Conservation (phyloP, 129 eudicot genomes). For the Mikania micrantha region DNA sequence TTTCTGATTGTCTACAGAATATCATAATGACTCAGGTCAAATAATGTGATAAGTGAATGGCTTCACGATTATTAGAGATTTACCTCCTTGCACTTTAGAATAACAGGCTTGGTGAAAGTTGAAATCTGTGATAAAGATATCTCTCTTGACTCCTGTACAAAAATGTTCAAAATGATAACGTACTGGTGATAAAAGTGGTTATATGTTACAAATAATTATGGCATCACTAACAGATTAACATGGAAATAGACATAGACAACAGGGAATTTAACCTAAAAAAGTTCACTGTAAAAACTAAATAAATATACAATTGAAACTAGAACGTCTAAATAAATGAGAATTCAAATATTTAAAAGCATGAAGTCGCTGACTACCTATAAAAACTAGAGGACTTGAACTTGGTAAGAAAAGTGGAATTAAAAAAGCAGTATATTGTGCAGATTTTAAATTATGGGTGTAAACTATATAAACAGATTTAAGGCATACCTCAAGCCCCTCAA, state of each 20-base stretch:
- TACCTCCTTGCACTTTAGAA: conserved; percentile 84
- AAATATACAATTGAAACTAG: neutral
- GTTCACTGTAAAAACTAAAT: neutral
- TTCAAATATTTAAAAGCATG: neutral
- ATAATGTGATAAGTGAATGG: neutral
- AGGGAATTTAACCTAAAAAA: neutral
- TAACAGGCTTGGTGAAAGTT: conserved; percentile 55
- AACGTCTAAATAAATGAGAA: neutral
- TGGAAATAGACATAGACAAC: neutral
- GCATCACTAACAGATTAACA: neutral
- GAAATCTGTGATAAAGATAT: conserved; percentile 74
- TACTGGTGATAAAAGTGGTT: neutral
- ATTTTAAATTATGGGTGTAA: neutral
- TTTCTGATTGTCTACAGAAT: conserved; percentile 78
- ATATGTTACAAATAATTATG: neutral
- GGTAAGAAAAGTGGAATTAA: neutral
- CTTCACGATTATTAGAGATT: conserved; percentile 3
- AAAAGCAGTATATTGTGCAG: neutral
- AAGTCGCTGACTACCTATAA: neutral
- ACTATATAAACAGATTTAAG: neutral
- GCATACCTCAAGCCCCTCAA: conserved; percentile 95
- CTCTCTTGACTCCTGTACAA: conserved; percentile 83
- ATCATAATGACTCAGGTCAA: conserved; percentile 5
- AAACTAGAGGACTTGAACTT: neutral
- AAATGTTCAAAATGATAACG: neutral